A percentile compares a stretch with the other conserved stretches of the same genome.
These are phyloP conservation scores for Keqinozyma sinolaborantium DNA, from an alignment of 1,139 yeast species.

Conservation along the genomic window DNA sequence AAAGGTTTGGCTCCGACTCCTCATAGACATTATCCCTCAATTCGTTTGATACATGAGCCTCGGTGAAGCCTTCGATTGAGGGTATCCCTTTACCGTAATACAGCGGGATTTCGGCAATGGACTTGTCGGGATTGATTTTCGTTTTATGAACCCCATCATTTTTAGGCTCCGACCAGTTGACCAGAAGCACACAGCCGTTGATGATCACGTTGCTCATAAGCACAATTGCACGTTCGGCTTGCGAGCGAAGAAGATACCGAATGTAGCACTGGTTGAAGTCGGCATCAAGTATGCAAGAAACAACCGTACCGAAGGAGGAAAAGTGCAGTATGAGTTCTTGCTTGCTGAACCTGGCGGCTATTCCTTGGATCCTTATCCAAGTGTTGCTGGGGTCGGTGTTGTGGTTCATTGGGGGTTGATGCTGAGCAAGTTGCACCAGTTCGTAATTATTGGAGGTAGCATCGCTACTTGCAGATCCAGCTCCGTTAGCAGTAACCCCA, in stretches of 20 bases:
- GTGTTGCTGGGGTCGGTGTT: slow-evolving; percentile 37
- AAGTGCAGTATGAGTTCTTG: slow-evolving; percentile 27
- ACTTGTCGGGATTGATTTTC: slow-evolving; percentile 1
- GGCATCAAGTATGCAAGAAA: slow-evolving; percentile 18
- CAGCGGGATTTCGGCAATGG: background rate
- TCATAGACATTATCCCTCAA: slow-evolving; percentile 9
- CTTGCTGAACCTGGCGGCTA: slow-evolving; percentile 25
- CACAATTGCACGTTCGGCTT: slow-evolving; percentile 36
- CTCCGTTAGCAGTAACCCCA: slow-evolving; percentile 18
- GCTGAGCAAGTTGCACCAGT: slow-evolving; percentile 20
- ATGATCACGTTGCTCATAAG: slow-evolving; percentile 28
- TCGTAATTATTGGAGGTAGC: slow-evolving; percentile 1
- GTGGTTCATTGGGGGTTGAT: slow-evolving; percentile 30
- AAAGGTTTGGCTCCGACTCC: slow-evolving; percentile 8
- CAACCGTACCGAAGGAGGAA: slow-evolving; percentile 34
- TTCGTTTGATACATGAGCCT: no score
- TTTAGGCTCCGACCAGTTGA: slow-evolving; percentile 30
- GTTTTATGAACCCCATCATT: slow-evolving; percentile 12
- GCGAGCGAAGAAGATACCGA: slow-evolving; percentile 25
- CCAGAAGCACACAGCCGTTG: slow-evolving; percentile 25
- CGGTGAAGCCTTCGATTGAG: no score
- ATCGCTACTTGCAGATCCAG: slow-evolving; percentile 4
- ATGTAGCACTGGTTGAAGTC: slow-evolving; percentile 22
- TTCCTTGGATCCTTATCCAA: slow-evolving; percentile 25
- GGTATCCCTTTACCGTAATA: background rate